Evolutionary conservation across 1,284 basidiomycete genomes (phyloP).

Genomic region (Ganoderma leucocontextum): DNA sequence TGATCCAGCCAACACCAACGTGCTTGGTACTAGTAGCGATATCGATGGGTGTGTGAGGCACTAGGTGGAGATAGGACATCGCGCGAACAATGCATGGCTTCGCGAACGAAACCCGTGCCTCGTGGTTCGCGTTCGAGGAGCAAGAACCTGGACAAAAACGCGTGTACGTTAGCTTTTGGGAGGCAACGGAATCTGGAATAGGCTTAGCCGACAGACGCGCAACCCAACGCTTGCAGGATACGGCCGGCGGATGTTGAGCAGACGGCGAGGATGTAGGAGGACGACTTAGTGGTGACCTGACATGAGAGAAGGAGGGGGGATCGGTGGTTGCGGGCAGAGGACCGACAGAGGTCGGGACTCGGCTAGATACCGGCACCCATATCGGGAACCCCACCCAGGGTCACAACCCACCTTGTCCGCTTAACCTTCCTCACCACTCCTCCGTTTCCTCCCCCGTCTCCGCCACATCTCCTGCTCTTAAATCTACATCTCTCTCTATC

Average conservation of each 20-base stretch:
- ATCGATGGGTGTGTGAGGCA: background rate
- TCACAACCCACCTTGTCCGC: constrained; percentile 16
- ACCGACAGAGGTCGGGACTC: constrained; percentile 2
- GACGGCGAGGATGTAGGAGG: background rate
- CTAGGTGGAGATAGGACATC: constrained; percentile 6
- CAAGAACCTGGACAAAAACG: constrained; percentile 6
- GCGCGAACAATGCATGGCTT: background rate
- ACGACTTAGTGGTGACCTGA: too few relatives aligned
- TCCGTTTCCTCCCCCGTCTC: constrained; percentile 1
- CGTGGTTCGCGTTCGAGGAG: background rate
- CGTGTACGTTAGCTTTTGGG: background rate
- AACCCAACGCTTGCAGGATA: background rate
- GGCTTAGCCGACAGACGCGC: background rate
- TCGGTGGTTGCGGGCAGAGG: background rate
- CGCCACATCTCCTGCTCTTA: background rate
- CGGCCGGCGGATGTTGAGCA: background rate
- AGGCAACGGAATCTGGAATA: background rate
- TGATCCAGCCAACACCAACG: background rate
- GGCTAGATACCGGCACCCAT: constrained; percentile 23
- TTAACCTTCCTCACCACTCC: constrained; percentile 15
- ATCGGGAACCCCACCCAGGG: constrained; percentile 8
- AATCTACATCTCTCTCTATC: background rate
- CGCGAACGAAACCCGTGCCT: background rate
- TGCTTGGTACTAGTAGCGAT: constrained; percentile 6
- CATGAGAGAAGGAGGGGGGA: background rate